Evolutionary conservation across 352 stramenopile species (phyloP).

Genomic region (Phytophthora palmivora): DNA sequence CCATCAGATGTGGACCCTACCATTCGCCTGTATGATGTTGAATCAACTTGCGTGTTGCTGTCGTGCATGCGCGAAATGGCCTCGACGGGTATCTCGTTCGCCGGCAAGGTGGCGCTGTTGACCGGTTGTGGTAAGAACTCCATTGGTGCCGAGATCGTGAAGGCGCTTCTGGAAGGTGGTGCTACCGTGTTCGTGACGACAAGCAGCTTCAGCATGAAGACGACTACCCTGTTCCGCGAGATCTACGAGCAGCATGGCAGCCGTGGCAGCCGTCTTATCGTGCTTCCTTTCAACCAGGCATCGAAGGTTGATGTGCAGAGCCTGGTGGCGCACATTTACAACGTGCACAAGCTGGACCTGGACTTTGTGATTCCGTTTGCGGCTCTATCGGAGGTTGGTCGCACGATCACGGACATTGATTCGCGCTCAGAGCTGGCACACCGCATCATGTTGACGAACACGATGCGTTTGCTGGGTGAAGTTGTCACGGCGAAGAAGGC

Average conservation of each 20-base stretch:
- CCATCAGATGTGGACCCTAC: slow-evolving; percentile 77
- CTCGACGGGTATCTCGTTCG: slow-evolving; percentile 84
- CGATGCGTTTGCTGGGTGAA: slow-evolving; percentile 80
- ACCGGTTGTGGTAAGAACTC: slow-evolving; percentile 88
- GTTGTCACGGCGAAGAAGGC: slow-evolving; percentile 79
- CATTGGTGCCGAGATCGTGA: slow-evolving; percentile 86
- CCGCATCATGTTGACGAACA: slow-evolving; percentile 92
- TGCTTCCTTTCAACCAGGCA: slow-evolving; percentile 89
- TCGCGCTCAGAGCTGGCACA: slow-evolving; percentile 81
- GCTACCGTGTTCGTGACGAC: slow-evolving; percentile 89
- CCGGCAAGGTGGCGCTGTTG: slow-evolving; percentile 84
- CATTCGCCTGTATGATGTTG: slow-evolving; percentile 83
- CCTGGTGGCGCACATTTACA: slow-evolving; percentile 86
- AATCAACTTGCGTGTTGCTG: slow-evolving; percentile 80
- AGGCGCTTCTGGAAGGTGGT: slow-evolving; percentile 84
- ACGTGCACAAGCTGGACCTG: slow-evolving; percentile 79
- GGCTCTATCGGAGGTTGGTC: slow-evolving; percentile 80
- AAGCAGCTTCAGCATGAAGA: slow-evolving; percentile 73
- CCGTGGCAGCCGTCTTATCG: slow-evolving; percentile 76
- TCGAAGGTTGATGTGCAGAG: slow-evolving; percentile 79
- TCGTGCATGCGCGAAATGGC: slow-evolving; percentile 89
- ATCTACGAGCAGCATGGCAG: slow-evolving; percentile 90
- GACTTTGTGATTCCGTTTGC: slow-evolving; percentile 92
- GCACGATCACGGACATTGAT: slow-evolving; percentile 83
- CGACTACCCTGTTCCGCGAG: slow-evolving; percentile 67